A percentile compares a stretch with the other conserved stretches of the same genome.
Conservation (phyloP, 1,284 basidiomycete species). For the Garcileccinum viscosum region DNA sequence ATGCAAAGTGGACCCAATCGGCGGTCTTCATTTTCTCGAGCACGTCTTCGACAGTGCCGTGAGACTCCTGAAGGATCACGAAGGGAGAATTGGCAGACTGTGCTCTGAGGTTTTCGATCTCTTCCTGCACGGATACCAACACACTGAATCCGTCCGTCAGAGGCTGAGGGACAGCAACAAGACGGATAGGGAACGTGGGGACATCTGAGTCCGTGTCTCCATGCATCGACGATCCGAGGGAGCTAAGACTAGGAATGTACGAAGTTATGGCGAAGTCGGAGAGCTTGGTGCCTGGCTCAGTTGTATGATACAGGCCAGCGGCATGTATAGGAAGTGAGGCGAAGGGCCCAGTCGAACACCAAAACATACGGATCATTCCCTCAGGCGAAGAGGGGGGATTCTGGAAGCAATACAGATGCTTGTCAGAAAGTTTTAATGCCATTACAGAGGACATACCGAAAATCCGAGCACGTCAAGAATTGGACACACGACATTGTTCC, state of each 20-base stretch:
- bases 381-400: neutral
- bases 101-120: neutral
- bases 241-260: neutral
- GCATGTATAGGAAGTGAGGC: neutral
- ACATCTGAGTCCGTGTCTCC: too few species aligned
- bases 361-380: neutral
- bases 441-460: neutral
- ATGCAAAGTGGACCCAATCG: neutral
- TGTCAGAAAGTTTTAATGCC: too few species aligned
- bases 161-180: neutral
- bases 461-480: neutral
- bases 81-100: neutral
- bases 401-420: neutral
- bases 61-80: neutral
- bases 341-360: neutral
- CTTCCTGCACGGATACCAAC: neutral
- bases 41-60: neutral
- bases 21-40: neutral
- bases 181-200: too few species aligned
- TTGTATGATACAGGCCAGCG: neutral
- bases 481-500: neutral
- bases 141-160: neutral
- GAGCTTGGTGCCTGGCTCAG: neutral
- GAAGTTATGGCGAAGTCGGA: neutral
- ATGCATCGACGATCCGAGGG: too few species aligned